phyloP scores from a whole-genome alignment of 129 eudicot genomes.

The Artemisia annua region DNA sequence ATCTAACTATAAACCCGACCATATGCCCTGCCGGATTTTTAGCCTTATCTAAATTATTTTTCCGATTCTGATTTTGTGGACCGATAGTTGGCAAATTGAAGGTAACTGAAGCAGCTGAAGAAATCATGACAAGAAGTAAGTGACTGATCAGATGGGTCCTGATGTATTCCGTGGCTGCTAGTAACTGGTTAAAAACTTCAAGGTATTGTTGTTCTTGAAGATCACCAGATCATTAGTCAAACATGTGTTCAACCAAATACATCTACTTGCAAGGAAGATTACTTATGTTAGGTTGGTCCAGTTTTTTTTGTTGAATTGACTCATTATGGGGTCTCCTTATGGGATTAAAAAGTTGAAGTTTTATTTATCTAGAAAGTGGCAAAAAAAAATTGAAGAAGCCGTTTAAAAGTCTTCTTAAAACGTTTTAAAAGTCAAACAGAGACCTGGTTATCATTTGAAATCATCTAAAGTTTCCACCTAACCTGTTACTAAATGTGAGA shows the following conservation, averaged over 20 bases:
- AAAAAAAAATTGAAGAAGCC: too few species aligned
- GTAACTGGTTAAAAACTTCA: neutral
- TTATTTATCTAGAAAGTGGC: too few species aligned
- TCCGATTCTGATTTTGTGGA: neutral
- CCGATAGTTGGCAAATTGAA: conserved; percentile 4
- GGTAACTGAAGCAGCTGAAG: conserved; percentile 14
- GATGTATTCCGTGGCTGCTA: conserved; percentile 10
- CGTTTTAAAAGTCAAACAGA: too few species aligned
- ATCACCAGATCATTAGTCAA: too few species aligned
- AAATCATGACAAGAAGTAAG: conserved; percentile 19
- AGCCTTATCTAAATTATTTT: neutral
- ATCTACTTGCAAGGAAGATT: neutral
- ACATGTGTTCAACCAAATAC: too few species aligned
- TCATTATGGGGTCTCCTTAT: too few species aligned
- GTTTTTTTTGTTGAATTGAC: too few species aligned
- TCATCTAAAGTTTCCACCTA: neutral
- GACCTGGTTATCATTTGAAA: too few species aligned
- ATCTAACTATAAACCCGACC: too few species aligned
- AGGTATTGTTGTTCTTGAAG: neutral
- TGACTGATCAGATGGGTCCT: neutral
- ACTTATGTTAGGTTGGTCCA: neutral
- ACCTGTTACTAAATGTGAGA: neutral
- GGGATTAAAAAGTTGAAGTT: too few species aligned
- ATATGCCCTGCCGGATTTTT: too few species aligned
- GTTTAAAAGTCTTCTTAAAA: neutral